Conservation (phyloP, 148 eudicot genomes). For the Beta vulgaris region DNA sequence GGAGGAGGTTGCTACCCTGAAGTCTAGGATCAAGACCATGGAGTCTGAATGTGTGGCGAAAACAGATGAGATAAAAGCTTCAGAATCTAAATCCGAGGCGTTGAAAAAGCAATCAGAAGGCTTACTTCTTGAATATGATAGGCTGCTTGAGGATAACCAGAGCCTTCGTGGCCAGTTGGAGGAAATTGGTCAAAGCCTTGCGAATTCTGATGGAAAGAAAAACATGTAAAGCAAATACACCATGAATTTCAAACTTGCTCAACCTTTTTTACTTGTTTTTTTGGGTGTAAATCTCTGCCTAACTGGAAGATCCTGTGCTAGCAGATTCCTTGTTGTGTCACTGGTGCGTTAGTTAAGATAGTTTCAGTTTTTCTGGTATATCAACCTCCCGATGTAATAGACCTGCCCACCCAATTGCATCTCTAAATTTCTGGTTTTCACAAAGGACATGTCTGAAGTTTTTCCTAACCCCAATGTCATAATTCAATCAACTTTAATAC, state of each 20-base stretch:
- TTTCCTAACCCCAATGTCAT: too few relatives aligned
- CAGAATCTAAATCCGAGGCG: conserved; percentile 38
- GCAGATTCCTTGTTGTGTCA: background rate
- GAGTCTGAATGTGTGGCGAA: conserved; percentile 42
- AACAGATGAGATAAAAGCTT: conserved; percentile 34
- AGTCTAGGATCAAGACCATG: conserved; percentile 33
- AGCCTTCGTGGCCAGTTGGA: conserved; percentile 38
- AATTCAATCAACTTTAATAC: too few relatives aligned
- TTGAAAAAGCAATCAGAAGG: conserved; percentile 50
- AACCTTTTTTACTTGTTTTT: background rate
- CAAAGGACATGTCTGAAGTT: background rate
- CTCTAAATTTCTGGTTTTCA: background rate
- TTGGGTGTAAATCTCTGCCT: conserved; percentile 1
- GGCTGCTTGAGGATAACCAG: conserved; percentile 51
- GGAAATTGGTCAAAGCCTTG: conserved; percentile 26
- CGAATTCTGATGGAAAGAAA: conserved; percentile 11
- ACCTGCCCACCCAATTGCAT: background rate
- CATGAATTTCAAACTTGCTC: background rate
- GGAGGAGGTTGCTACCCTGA: conserved; percentile 33
- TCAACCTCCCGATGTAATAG: background rate
- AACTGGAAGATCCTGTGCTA: background rate
- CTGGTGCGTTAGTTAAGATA: background rate
- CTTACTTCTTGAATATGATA: conserved; percentile 44
- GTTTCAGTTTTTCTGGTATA: too few relatives aligned
- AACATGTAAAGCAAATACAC: background rate